A percentile compares a stretch with the other conserved stretches of the same genome.
These are phyloP conservation scores for Batkoa obscura DNA, from an alignment of 371 early-diverging fungal genomes.

Conservation along the genomic window DNA sequence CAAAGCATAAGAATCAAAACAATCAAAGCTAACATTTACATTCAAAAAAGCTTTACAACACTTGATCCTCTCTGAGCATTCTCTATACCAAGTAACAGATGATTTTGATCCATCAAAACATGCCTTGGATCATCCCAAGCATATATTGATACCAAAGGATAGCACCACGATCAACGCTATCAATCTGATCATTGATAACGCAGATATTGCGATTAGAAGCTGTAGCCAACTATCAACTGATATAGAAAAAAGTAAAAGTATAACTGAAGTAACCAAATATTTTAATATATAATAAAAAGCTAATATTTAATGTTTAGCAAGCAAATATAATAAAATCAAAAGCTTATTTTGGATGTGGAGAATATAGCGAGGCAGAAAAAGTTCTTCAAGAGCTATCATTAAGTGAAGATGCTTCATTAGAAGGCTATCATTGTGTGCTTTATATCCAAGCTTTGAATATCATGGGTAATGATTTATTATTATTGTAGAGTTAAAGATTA, in stretches of 20 bases:
- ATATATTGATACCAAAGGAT: constrained; percentile 11
- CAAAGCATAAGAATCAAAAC: background rate
- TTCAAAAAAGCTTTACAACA: constrained; percentile 19
- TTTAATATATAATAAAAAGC: no score
- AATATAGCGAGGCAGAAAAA: no score
- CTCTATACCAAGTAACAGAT: constrained; percentile 10
- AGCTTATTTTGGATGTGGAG: background rate
- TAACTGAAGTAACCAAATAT: no score
- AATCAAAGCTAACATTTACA: background rate
- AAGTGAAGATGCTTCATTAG: constrained; percentile 16
- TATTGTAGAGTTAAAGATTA: no score
- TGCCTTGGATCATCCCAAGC: constrained; percentile 12
- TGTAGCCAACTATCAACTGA: no score
- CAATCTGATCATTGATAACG: background rate
- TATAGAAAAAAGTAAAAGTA: no score
- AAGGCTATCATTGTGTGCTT: background rate
- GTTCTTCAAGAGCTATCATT: no score
- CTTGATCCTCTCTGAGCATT: constrained; percentile 20
- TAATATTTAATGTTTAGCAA: background rate
- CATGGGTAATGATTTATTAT: background rate
- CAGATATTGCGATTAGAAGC: no score
- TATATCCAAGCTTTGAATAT: background rate
- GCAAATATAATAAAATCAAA: background rate
- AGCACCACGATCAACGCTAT: background rate
- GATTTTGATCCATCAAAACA: constrained; percentile 7